Evolutionary conservation across 2,329 filamentous ascomycete genomes (phyloP).

Genomic region (Hypomyces rosellus): DNA sequence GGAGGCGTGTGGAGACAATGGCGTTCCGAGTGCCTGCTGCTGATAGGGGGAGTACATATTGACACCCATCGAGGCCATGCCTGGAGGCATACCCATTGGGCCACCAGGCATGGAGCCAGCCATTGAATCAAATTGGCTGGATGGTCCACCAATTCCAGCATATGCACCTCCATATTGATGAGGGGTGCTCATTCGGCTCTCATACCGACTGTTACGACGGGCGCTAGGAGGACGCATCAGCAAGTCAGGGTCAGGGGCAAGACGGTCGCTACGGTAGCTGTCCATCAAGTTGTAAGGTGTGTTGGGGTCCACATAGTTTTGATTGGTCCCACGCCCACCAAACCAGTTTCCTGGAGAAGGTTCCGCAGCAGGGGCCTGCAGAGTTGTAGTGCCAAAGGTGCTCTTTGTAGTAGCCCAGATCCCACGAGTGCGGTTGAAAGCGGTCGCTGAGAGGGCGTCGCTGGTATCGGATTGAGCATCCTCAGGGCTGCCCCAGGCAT

Average conservation of each 20-base stretch:
- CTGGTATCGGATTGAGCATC: conserved; percentile 52
- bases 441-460: conserved; percentile 45
- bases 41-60: conserved; percentile 44
- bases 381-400: conserved; percentile 26
- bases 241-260: conserved; percentile 44
- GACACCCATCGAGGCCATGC: conserved; percentile 33
- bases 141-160: conserved; percentile 23
- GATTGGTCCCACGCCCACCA: conserved; percentile 33
- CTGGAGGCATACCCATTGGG: conserved; percentile 28
- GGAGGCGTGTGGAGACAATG: conserved; percentile 65
- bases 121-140: conserved; percentile 31
- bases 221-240: conserved; percentile 35
- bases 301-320: conserved; percentile 35
- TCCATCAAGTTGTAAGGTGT: conserved; percentile 32
- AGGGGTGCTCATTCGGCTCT: conserved; percentile 35
- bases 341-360: conserved; percentile 39
- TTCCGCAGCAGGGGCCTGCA: conserved; percentile 31
- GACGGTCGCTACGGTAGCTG: conserved; percentile 38
- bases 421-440: conserved; percentile 47
- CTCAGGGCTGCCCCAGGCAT: conserved; percentile 47
- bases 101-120: conserved; percentile 28
- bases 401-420: conserved; percentile 51
- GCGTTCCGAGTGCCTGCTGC: conserved; percentile 54
- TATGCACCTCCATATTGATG: conserved; percentile 29
- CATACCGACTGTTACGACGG: conserved; percentile 43